Conservation (phyloP, 164 flowering plant genomes). For the Houttuynia cordata region DNA sequence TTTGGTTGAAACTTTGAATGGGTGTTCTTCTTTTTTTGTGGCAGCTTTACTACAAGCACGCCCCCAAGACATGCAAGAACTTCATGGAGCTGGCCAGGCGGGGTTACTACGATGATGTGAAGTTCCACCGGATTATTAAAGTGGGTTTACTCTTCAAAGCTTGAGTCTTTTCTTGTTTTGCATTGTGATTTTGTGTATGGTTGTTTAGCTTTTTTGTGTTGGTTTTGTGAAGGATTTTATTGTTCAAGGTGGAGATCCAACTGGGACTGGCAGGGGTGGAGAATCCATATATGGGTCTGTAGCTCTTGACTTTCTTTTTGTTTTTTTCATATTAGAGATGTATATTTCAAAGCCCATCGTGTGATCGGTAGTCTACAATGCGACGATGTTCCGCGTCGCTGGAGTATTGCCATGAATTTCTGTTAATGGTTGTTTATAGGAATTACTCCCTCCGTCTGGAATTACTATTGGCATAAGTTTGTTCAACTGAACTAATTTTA, state of each 20-base stretch:
- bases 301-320: slow-evolving; percentile 1
- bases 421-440: background rate
- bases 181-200: background rate
- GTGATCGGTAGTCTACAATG: background rate
- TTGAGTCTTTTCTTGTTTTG: no score
- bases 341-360: background rate
- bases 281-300: slow-evolving; percentile 88
- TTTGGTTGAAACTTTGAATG: background rate
- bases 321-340: background rate
- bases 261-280: slow-evolving; percentile 96
- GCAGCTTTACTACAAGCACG: slow-evolving; percentile 82
- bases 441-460: no score
- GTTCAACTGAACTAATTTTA: no score
- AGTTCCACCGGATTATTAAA: slow-evolving; percentile 87
- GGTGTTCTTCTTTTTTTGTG: background rate
- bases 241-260: slow-evolving; percentile 99
- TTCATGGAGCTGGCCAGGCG: slow-evolving; percentile 82
- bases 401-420: background rate
- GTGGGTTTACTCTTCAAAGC: slow-evolving; percentile 14
- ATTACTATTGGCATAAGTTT: no score
- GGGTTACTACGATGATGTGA: slow-evolving; percentile 77
- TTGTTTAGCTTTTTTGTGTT: slow-evolving; percentile 1
- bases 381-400: background rate
- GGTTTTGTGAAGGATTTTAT: slow-evolving; percentile 57
- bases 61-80: slow-evolving; percentile 87